Conservation (phyloP, 2,329 filamentous ascomycete genomes). For the Ascochyta pisi region DNA sequence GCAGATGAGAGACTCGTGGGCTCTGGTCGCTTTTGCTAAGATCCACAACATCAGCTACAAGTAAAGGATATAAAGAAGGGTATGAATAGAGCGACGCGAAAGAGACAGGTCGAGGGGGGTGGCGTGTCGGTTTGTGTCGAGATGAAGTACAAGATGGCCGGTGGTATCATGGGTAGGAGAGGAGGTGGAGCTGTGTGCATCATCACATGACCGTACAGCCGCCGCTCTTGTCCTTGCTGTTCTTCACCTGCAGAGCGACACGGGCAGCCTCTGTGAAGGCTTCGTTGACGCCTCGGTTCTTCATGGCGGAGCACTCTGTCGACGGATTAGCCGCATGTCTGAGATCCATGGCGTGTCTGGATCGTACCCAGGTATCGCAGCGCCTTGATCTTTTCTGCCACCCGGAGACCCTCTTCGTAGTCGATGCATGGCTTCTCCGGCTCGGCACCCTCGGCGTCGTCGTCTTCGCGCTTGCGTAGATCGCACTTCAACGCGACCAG, state of each 20-base stretch:
- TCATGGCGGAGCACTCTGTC: constrained; percentile 94
- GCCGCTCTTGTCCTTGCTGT: constrained; percentile 55
- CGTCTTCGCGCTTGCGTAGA: constrained; percentile 76
- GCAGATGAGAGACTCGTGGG: not conserved
- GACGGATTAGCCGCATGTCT: constrained; percentile 13
- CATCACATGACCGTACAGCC: constrained; percentile 48
- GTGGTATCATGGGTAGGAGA: not conserved
- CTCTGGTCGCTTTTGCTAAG: constrained; percentile 1
- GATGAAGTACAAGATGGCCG: not conserved
- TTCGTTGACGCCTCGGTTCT: constrained; percentile 97
- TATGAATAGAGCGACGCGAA: constrained; percentile 17
- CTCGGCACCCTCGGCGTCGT: constrained; percentile 59
- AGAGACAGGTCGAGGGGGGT: constrained; percentile 1
- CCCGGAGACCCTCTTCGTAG: constrained; percentile 90
- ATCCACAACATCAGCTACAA: constrained; percentile 11
- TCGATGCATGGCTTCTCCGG: constrained; percentile 72
- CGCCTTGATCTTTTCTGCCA: constrained; percentile 89
- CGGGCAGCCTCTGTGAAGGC: constrained; percentile 97
- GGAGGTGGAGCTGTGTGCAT: constrained; percentile 12
- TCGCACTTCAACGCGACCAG: constrained; percentile 97
- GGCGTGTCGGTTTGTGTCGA: constrained; percentile 7
- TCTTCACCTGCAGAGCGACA: constrained; percentile 74
- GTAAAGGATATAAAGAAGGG: constrained; percentile 18
- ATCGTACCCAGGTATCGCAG: constrained; percentile 81
- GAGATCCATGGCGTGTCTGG: too few relatives aligned